Evolutionary conservation across 371 early-diverging fungal genomes (phyloP).

Genomic region (Circinella minor): DNA sequence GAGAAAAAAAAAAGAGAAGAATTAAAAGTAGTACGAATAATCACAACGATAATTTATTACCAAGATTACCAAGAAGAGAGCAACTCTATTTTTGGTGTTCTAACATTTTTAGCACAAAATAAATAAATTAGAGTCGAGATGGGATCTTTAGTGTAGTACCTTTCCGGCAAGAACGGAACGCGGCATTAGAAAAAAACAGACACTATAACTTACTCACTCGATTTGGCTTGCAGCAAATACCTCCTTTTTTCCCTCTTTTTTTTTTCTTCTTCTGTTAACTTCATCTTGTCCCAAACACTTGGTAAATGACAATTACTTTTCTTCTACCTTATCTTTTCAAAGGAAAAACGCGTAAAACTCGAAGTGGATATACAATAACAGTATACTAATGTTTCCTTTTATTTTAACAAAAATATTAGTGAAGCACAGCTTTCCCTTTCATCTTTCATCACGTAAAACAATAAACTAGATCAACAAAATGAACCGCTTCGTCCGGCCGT

Average conservation of each 20-base stretch:
- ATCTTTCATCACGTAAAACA: constrained; percentile 1
- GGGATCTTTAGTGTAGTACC: no score
- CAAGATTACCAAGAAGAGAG: no score
- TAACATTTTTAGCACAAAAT: not conserved
- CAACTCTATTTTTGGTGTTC: not conserved
- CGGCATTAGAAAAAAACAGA: no score
- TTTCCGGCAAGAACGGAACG: no score
- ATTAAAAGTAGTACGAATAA: no score
- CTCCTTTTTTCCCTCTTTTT: not conserved
- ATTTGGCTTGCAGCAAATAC: not conserved
- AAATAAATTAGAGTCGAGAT: no score
- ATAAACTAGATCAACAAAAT: constrained; percentile 27
- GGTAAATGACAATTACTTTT: not conserved
- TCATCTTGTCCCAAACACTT: not conserved
- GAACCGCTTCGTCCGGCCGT: constrained; percentile 81
- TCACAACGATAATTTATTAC: no score
- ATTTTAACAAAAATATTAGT: no score
- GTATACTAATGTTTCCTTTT: no score
- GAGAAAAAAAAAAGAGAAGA: no score
- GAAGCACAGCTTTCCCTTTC: not conserved
- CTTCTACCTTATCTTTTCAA: not conserved
- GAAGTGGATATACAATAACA: not conserved
- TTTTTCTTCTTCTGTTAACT: not conserved
- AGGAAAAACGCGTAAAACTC: not conserved
- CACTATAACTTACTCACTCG: no score